Conservation (phyloP, 2,329 filamentous ascomycete genomes). For the Fusarium sp. region DNA sequence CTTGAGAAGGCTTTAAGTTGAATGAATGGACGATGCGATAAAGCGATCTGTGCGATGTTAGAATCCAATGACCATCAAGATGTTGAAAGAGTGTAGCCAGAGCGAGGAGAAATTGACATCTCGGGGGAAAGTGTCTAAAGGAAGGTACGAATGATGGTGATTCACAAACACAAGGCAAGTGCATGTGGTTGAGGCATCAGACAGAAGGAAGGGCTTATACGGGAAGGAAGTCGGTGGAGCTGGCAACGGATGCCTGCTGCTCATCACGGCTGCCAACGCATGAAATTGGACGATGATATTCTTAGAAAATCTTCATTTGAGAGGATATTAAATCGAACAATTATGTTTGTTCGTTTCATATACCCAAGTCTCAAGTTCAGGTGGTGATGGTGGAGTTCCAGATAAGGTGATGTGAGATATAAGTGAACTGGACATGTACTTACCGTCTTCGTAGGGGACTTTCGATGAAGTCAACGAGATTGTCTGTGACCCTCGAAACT, state of each 20-base stretch:
- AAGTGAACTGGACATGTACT: constrained; percentile 32
- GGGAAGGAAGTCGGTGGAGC: constrained; percentile 1
- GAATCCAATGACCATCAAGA: constrained; percentile 4
- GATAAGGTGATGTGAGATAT: not conserved
- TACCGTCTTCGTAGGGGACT: constrained; percentile 22
- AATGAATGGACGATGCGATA: constrained; percentile 52
- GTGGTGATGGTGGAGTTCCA: constrained; percentile 19
- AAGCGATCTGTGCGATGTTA: constrained; percentile 48
- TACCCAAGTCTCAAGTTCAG: not conserved
- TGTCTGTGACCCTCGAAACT: constrained; percentile 18
- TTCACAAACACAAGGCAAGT: constrained; percentile 13
- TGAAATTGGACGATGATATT: not conserved
- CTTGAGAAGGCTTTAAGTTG: constrained; percentile 14
- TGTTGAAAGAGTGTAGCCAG: not conserved
- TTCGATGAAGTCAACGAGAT: constrained; percentile 9
- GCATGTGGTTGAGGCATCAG: constrained; percentile 16
- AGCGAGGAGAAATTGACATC: not conserved
- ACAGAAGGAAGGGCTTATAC: constrained; percentile 21
- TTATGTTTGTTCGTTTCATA: not conserved
- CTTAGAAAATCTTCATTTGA: not conserved
- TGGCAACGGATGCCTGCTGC: constrained; percentile 28
- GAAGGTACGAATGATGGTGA: constrained; percentile 12
- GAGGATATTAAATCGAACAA: not conserved
- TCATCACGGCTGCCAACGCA: constrained; percentile 22
- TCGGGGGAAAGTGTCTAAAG: not conserved